Evolutionary conservation across 805 yeast species (phyloP).

Genomic region (Sporopachydermia lactativora): DNA sequence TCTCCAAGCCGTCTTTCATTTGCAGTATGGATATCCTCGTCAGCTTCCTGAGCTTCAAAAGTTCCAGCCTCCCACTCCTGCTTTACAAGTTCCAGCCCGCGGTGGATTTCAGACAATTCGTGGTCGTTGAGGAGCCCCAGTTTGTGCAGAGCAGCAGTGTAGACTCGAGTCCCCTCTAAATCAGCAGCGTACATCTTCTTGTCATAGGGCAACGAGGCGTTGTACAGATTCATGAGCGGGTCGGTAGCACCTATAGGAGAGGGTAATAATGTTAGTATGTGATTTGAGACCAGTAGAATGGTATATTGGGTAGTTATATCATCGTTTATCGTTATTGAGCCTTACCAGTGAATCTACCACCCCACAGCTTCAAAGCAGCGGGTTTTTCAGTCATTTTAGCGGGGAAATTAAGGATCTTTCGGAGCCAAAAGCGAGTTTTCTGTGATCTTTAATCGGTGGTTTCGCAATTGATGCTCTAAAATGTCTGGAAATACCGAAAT

Average conservation of each 20-base stretch:
- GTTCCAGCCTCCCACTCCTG: conserved; percentile 65
- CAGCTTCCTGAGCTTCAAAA: conserved; percentile 73
- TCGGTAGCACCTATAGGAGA: conserved; percentile 47
- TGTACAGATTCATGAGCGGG: conserved; percentile 94
- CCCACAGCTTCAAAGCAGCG: conserved; percentile 78
- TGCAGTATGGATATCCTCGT: conserved; percentile 98
- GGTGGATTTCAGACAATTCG: conserved; percentile 71
- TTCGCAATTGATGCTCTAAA: too few relatives aligned
- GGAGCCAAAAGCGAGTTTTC: too few relatives aligned
- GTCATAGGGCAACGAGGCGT: conserved; percentile 94
- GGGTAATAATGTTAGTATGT: conserved; percentile 2
- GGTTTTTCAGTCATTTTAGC: conserved; percentile 28
- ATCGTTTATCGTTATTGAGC: too few relatives aligned
- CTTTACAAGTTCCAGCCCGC: conserved; percentile 59
- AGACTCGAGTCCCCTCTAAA: conserved; percentile 84
- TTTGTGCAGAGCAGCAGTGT: conserved; percentile 75
- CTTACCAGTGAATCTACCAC: conserved; percentile 88
- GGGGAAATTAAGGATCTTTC: too few relatives aligned
- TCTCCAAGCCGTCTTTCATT: conserved; percentile 97
- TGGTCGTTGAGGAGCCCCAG: conserved; percentile 57
- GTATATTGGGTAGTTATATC: too few relatives aligned
- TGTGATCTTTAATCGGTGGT: too few relatives aligned
- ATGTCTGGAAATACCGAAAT: too few relatives aligned
- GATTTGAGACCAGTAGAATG: neutral
- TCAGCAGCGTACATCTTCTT: conserved; percentile 91